A percentile compares a stretch with the other conserved stretches of the same genome.
phyloP scores from a whole-genome alignment of 768 basidiomycete genomes.

The Mycena leptocephala region DNA sequence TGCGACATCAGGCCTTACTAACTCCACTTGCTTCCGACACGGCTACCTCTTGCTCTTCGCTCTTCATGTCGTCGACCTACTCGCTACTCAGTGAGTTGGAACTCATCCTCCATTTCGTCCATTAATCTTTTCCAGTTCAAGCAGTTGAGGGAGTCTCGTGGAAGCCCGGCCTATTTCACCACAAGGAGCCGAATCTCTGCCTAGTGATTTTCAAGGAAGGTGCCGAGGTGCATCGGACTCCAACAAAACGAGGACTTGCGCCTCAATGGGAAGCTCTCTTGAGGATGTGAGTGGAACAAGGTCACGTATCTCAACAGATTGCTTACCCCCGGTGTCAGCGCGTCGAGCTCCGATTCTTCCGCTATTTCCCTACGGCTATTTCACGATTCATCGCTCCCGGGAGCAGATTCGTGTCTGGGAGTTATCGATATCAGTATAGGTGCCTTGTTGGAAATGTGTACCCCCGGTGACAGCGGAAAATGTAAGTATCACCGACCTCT shows the following conservation, averaged over 20 bases:
- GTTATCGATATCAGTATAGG: not conserved
- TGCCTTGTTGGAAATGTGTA: not conserved
- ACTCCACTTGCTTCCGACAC: too few species aligned
- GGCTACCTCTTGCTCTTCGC: too few species aligned
- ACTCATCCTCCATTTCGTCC: not conserved
- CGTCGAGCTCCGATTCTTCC: not conserved
- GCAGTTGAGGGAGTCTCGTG: not conserved
- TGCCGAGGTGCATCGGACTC: not conserved
- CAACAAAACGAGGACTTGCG: not conserved
- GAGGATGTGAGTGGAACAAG: not conserved
- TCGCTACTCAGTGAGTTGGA: not conserved
- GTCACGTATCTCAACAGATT: not conserved
- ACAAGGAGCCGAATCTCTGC: conserved; percentile 1
- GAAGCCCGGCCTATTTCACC: not conserved
- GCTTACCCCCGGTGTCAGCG: not conserved
- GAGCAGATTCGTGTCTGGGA: not conserved
- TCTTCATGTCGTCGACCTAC: not conserved
- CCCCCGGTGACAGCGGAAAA: not conserved
- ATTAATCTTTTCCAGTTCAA: not conserved
- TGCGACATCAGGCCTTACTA: too few species aligned
- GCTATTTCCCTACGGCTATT: not conserved
- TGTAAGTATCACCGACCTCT: not conserved
- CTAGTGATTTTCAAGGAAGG: not conserved
- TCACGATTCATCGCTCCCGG: not conserved
- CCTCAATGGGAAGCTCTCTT: not conserved